phyloP scores from a whole-genome alignment of 163 green algal genomes.

The Prototheca stagnorum region DNA sequence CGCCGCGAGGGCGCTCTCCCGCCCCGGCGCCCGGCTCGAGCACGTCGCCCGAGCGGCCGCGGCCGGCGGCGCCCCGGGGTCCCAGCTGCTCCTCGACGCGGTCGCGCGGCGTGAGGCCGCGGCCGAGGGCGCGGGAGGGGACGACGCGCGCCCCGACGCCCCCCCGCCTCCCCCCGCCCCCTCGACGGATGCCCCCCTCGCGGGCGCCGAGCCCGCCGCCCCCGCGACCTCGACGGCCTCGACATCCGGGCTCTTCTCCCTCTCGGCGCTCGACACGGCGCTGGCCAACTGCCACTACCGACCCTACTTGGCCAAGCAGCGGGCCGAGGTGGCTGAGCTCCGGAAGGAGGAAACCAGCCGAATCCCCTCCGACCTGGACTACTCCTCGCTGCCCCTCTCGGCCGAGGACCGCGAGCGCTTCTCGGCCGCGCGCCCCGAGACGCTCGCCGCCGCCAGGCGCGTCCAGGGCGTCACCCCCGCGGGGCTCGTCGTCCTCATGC shows the following conservation, averaged over 20 bases:
- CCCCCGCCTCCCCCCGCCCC: background rate
- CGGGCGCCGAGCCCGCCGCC: background rate
- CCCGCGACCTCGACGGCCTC: background rate
- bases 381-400: slow-evolving; percentile 24
- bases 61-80: no score
- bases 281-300: slow-evolving; percentile 33
- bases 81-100: no score
- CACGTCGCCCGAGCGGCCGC: background rate
- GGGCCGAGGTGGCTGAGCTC: slow-evolving; percentile 16
- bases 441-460: slow-evolving; percentile 22
- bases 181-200: background rate
- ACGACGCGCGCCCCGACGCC: background rate
- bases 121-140: no score
- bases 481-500: slow-evolving; percentile 29
- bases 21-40: slow-evolving; percentile 11
- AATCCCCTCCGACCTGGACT: slow-evolving; percentile 25
- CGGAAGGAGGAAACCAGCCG: slow-evolving; percentile 14
- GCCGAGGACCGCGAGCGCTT: slow-evolving; percentile 37
- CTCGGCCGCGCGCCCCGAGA: slow-evolving; percentile 14
- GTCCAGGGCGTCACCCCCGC: slow-evolving; percentile 35
- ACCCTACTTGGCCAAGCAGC: slow-evolving; percentile 28
- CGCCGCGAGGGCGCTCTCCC: slow-evolving; percentile 23
- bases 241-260: background rate
- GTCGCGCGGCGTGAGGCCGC: no score
- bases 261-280: slow-evolving; percentile 12